Evolutionary conservation across 2,329 filamentous ascomycete species (phyloP).

Genomic region (Colletotrichum tropicale): DNA sequence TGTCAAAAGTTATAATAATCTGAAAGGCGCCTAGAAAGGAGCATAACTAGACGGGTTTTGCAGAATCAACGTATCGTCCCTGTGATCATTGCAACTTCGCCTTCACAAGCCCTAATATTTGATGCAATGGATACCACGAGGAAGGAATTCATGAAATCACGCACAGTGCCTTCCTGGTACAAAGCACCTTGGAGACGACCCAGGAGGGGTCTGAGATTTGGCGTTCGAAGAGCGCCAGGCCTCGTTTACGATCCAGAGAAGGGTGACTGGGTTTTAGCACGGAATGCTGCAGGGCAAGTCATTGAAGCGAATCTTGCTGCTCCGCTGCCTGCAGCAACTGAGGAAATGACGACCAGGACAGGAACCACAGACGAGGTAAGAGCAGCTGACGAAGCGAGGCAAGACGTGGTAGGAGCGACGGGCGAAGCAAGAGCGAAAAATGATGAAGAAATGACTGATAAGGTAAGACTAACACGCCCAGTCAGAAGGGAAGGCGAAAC

Average conservation of each 20-base stretch:
- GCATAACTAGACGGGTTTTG: neutral
- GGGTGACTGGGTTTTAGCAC: neutral
- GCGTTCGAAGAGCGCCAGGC: neutral
- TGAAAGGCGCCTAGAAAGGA: neutral
- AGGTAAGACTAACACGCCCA: neutral
- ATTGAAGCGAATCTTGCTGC: neutral
- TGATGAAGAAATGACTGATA: neutral
- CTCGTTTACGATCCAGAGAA: neutral
- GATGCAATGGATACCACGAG: neutral
- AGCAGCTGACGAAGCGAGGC: neutral
- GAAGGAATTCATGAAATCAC: neutral
- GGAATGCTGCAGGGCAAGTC: neutral
- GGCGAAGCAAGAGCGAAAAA: neutral
- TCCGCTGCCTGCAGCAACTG: neutral
- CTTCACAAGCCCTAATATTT: neutral
- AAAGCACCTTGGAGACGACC: neutral
- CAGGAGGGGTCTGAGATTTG: neutral
- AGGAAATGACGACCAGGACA: neutral
- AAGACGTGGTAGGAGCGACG: neutral
- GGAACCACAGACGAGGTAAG: neutral
- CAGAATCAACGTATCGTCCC: neutral
- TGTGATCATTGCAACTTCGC: neutral
- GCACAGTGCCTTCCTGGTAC: accelerated
- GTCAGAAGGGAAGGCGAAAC: accelerated
- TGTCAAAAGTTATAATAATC: accelerated